phyloP scores from a whole-genome alignment of 2,329 filamentous ascomycete genomes.

The Fusarium sp. region DNA sequence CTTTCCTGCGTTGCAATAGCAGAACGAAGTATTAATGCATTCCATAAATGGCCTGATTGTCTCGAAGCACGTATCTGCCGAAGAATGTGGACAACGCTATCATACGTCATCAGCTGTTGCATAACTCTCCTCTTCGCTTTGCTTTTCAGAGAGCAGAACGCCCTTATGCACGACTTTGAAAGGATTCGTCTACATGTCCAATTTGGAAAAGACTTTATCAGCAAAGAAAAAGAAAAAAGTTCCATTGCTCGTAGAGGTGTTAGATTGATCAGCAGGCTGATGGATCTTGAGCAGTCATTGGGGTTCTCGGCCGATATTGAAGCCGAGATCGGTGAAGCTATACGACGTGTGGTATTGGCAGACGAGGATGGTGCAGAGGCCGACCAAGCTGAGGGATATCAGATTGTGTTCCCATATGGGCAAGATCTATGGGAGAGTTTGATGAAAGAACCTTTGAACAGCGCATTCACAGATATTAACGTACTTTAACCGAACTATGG shows the following conservation, averaged over 20 bases:
- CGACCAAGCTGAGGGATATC: not conserved
- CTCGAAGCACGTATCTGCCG: not conserved
- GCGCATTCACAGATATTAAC: not conserved
- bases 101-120: constrained; percentile 9
- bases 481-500: too few relatives aligned
- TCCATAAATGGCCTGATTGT: not conserved
- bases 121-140: not conserved
- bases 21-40: constrained; percentile 1
- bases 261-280: not conserved
- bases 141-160: not conserved
- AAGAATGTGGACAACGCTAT: constrained; percentile 10
- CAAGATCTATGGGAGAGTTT: constrained; percentile 11
- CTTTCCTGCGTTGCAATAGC: constrained; percentile 4
- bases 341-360: not conserved
- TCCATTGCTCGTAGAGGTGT: constrained; percentile 2
- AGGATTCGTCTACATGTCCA: not conserved
- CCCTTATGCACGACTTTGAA: not conserved
- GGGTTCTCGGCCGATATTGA: not conserved
- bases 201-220: not conserved
- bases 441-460: not conserved
- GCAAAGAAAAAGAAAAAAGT: not conserved
- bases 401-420: constrained; percentile 7
- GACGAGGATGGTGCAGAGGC: not conserved
- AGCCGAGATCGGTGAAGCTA: constrained; percentile 3
- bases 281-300: not conserved